A percentile compares a stretch with the other conserved stretches of the same genome.
Conservation (phyloP, 306 rosid species). For the Rubus parviflorus region DNA sequence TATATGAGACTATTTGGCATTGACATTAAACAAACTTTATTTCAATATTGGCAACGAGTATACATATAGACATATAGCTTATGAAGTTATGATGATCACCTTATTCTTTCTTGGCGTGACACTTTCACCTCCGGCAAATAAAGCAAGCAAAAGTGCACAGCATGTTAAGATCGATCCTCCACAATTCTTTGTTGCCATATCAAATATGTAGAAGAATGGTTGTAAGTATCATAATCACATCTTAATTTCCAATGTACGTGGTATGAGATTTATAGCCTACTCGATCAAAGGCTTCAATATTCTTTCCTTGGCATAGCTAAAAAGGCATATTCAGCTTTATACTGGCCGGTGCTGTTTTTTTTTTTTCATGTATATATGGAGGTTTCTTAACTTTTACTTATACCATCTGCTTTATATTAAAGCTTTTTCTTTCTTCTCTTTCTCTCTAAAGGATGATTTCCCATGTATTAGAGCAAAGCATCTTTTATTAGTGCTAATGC, state of each 20-base stretch:
- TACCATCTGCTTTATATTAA: conserved; percentile 18
- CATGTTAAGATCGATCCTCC: conserved; percentile 19
- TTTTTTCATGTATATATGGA: neutral
- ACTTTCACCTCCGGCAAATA: conserved; percentile 40
- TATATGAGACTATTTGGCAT: neutral
- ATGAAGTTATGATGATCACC: conserved; percentile 27
- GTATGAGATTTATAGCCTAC: neutral
- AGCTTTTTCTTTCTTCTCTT: neutral
- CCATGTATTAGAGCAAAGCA: conserved; percentile 41
- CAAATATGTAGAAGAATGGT: neutral
- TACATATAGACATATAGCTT: neutral
- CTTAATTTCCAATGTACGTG: neutral
- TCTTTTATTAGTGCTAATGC: conserved; percentile 25
- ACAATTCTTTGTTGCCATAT: conserved; percentile 22
- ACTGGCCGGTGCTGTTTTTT: neutral
- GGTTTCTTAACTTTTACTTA: conserved; percentile 44
- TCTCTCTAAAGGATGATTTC: neutral
- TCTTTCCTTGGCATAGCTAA: conserved; percentile 47
- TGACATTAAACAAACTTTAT: neutral
- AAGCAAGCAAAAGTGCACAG: conserved; percentile 37
- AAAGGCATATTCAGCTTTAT: conserved; percentile 40
- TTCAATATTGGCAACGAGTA: neutral
- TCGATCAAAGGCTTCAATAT: conserved; percentile 15
- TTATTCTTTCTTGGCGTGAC: conserved; percentile 30
- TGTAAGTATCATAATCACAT: neutral